Evolutionary conservation across 129 eudicot species (phyloP).

Genomic region (Tanacetum coccineum): DNA sequence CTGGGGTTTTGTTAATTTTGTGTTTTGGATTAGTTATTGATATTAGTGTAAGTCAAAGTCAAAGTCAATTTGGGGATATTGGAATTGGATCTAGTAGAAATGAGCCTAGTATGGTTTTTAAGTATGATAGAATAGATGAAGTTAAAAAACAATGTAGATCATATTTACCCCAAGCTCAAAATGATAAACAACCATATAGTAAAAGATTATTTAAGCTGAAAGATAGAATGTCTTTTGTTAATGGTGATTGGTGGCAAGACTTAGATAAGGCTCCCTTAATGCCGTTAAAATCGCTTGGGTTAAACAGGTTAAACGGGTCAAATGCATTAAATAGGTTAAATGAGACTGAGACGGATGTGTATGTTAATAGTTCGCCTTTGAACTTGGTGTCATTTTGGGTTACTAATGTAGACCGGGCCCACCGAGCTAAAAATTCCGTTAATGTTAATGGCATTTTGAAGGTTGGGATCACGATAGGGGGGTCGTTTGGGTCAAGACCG

Average conservation of each 20-base stretch:
- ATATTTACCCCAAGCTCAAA: constrained; percentile 43
- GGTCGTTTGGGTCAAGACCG: constrained; percentile 43
- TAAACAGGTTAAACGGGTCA: constrained; percentile 12
- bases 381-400: constrained; percentile 72
- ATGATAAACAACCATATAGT: constrained; percentile 45
- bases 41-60: not conserved
- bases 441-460: constrained; percentile 54
- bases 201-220: constrained; percentile 39
- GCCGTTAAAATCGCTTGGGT: constrained; percentile 46
- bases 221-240: constrained; percentile 57
- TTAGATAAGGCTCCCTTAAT: constrained; percentile 57
- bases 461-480: constrained; percentile 50
- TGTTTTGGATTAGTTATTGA: constrained; percentile 28
- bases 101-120: constrained; percentile 36
- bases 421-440: constrained; percentile 47
- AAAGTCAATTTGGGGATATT: constrained; percentile 17
- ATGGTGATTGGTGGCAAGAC: constrained; percentile 94
- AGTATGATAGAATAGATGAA: constrained; percentile 64
- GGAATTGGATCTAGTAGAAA: constrained; percentile 23
- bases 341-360: constrained; percentile 26
- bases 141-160: constrained; percentile 56
- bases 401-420: constrained; percentile 60
- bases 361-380: constrained; percentile 38
- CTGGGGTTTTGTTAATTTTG: constrained; percentile 34
- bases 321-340: not conserved